phyloP scores from a whole-genome alignment of 2,329 filamentous ascomycete genomes.

The Teratosphaeria nubilosa region DNA sequence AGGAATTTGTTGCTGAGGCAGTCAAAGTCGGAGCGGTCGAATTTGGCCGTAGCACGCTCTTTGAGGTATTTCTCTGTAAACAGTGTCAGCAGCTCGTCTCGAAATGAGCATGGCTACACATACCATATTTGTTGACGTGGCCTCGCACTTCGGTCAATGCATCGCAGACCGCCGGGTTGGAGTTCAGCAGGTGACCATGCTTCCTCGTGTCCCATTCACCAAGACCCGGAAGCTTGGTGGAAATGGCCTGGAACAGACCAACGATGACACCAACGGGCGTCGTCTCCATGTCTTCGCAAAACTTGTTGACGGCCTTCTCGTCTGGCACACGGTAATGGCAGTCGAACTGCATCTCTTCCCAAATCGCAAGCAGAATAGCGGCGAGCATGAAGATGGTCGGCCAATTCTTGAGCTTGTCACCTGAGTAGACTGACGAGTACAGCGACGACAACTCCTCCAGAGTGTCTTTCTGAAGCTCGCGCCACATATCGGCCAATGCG shows the following conservation, averaged over 20 bases:
- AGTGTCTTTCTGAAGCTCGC: constrained; percentile 90
- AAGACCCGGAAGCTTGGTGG: constrained; percentile 86
- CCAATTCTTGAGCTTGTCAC: constrained; percentile 97
- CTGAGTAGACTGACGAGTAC: constrained; percentile 96
- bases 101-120: constrained; percentile 27
- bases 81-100: constrained; percentile 7
- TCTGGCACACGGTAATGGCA: constrained; percentile 92
- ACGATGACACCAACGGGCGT: constrained; percentile 94
- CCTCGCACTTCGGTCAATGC: constrained; percentile 92
- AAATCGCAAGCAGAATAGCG: constrained; percentile 83
- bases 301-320: constrained; percentile 74
- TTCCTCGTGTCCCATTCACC: constrained; percentile 89
- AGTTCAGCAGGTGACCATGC: constrained; percentile 82
- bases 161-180: constrained; percentile 84
- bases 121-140: constrained; percentile 90
- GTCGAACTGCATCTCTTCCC: constrained; percentile 99
- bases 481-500: constrained; percentile 95
- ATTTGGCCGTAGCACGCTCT: constrained; percentile 62
- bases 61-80: constrained; percentile 72
- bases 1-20: constrained; percentile 95
- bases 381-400: constrained; percentile 97
- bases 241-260: constrained; percentile 94
- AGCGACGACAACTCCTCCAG: constrained; percentile 84
- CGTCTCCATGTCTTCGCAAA: constrained; percentile 93
- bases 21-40: constrained; percentile 88